Conservation (phyloP, 2,329 filamentous ascomycete genomes). For the Phialophora macrospora region DNA sequence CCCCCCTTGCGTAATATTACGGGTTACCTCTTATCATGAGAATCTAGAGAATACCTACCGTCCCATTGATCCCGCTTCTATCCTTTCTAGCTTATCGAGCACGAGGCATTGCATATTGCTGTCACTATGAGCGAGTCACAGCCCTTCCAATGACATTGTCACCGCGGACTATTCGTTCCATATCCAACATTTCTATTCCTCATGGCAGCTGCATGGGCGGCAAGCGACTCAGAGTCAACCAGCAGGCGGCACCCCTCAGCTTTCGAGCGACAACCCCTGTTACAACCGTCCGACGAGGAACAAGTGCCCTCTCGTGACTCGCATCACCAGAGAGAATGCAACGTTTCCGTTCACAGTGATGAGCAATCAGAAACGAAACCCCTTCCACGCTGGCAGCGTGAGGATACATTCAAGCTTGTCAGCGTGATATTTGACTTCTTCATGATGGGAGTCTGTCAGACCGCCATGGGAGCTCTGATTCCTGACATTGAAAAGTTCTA, state of each 20-base stretch:
- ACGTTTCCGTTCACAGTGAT: background rate
- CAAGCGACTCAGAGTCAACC: background rate
- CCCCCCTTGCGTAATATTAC: background rate
- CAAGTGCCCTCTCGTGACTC: background rate
- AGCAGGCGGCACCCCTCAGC: too few species aligned
- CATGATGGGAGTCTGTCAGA: slow-evolving; percentile 17
- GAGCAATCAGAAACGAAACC: background rate
- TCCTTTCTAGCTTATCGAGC: background rate
- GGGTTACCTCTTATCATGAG: background rate
- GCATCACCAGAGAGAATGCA: background rate
- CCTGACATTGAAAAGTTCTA: slow-evolving; percentile 49
- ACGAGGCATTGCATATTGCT: background rate
- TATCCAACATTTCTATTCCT: background rate
- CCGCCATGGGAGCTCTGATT: slow-evolving; percentile 38
- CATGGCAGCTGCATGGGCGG: background rate
- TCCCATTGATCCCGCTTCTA: background rate
- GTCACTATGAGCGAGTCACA: background rate
- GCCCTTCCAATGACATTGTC: background rate
- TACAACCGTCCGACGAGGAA: background rate
- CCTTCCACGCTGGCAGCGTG: background rate
- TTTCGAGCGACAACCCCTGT: background rate
- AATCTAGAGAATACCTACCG: too few species aligned
- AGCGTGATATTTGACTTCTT: slow-evolving; percentile 20
- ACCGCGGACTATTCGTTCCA: background rate
- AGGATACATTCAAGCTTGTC: slow-evolving; percentile 19